Conservation (phyloP, 1,139 yeast genomes). For the Diutina catenulata region DNA sequence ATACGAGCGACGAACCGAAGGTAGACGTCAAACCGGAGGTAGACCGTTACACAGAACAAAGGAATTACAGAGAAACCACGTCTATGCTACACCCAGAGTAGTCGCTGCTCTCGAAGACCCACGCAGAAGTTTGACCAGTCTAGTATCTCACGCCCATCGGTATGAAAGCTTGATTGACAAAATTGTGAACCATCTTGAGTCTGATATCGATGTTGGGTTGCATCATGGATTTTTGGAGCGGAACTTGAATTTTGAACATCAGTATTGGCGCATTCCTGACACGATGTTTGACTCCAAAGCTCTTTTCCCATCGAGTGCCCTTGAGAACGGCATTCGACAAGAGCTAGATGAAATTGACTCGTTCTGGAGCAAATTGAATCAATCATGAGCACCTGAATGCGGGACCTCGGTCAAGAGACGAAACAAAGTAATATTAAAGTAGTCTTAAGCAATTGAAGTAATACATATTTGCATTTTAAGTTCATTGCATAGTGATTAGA, state of each 20-base stretch:
- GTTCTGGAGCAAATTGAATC: not conserved
- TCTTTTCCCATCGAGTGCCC: not conserved
- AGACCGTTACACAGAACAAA: too few relatives aligned
- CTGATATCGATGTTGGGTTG: not conserved
- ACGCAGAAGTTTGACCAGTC: not conserved
- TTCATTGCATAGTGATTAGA: not conserved
- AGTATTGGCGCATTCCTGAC: not conserved
- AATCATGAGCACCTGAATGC: too few relatives aligned
- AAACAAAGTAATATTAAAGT: not conserved
- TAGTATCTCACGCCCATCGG: not conserved
- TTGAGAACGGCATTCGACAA: too few relatives aligned
- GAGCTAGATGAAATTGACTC: conserved; percentile 3
- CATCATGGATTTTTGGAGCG: not conserved
- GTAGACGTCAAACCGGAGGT: too few relatives aligned
- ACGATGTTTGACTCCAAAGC: not conserved
- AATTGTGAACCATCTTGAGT: not conserved
- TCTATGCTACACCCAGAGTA: too few relatives aligned
- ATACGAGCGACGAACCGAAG: too few relatives aligned
- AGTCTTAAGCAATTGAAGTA: not conserved
- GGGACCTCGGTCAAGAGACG: too few relatives aligned
- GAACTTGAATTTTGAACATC: not conserved
- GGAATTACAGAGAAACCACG: too few relatives aligned
- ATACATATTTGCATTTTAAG: not conserved
- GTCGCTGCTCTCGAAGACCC: too few relatives aligned
- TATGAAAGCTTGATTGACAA: not conserved